Evolutionary conservation across 176 grass and related monocot species (phyloP).

Genomic region (Poa pratensis): DNA sequence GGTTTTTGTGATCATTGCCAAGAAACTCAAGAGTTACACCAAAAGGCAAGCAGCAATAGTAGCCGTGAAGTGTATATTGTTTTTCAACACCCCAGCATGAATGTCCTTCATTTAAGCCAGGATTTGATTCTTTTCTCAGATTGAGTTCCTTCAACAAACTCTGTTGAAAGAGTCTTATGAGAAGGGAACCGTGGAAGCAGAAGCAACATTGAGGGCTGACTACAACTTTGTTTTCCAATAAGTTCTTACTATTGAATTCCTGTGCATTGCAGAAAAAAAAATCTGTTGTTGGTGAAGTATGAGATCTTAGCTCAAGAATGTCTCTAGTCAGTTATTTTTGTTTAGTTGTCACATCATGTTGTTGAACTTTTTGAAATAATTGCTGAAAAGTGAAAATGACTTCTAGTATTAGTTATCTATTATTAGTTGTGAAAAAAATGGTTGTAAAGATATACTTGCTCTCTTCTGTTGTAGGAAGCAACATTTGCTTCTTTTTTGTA

Average conservation of each 20-base stretch:
- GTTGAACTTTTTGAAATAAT: no score
- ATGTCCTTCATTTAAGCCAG: background rate
- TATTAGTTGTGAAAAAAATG: background rate
- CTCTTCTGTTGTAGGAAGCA: background rate
- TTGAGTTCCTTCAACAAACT: background rate
- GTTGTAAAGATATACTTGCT: background rate
- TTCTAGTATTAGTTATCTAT: background rate
- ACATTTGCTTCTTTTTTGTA: no score
- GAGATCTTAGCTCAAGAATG: slow-evolving; percentile 28
- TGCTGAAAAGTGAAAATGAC: no score
- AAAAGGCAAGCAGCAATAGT: background rate
- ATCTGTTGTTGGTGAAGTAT: background rate
- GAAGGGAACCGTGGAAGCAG: background rate
- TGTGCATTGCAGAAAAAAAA: background rate
- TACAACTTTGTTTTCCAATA: slow-evolving; percentile 5
- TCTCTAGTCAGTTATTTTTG: background rate
- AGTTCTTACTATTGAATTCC: slow-evolving; percentile 7
- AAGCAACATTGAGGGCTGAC: background rate
- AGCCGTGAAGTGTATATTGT: slow-evolving; percentile 24
- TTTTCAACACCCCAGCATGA: background rate
- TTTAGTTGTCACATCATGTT: background rate
- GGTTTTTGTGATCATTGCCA: slow-evolving; percentile 65
- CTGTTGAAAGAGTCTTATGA: background rate
- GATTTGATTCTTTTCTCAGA: background rate
- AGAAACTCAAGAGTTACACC: slow-evolving; percentile 6